These are phyloP conservation scores for Diaporthe batatas DNA, from an alignment of 2,329 filamentous ascomycete genomes.

Conservation along the genomic window DNA sequence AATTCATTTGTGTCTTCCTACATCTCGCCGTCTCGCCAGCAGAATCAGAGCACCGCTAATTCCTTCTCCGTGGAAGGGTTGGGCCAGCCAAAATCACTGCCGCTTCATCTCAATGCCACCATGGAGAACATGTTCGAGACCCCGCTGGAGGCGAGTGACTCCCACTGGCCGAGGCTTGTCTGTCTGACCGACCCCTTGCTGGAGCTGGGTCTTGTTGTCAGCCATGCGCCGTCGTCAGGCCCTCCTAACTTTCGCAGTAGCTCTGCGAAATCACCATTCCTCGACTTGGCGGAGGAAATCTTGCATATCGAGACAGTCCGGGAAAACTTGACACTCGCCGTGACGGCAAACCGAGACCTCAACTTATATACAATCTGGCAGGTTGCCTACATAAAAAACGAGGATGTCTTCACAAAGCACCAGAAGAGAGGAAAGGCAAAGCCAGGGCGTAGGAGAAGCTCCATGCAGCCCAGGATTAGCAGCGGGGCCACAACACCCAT, in stretches of 20 bases:
- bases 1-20: slow-evolving; percentile 87
- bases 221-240: slow-evolving; percentile 60
- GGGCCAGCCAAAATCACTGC: slow-evolving; percentile 67
- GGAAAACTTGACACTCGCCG: slow-evolving; percentile 75
- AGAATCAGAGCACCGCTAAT: slow-evolving; percentile 58
- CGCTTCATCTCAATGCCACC: slow-evolving; percentile 65
- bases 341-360: slow-evolving; percentile 84
- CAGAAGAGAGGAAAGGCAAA: slow-evolving; percentile 61
- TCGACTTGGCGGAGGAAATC: slow-evolving; percentile 85
- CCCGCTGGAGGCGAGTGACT: slow-evolving; percentile 65
- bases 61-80: slow-evolving; percentile 70
- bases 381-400: slow-evolving; percentile 80
- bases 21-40: slow-evolving; percentile 63
- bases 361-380: slow-evolving; percentile 89
- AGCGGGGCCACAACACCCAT: slow-evolving; percentile 84
- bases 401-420: slow-evolving; percentile 66
- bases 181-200: slow-evolving; percentile 87
- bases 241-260: slow-evolving; percentile 55
- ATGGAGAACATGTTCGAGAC: slow-evolving; percentile 71
- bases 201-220: slow-evolving; percentile 86
- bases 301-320: slow-evolving; percentile 80
- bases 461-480: slow-evolving; percentile 75
- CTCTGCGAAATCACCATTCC: slow-evolving; percentile 63
- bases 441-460: slow-evolving; percentile 68
- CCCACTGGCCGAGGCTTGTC: slow-evolving; percentile 81